Evolutionary conservation across 257 asterid species (phyloP), one percentile per base, ranked within the genome.

Genomic region (Lavandula angustifolia): DNA sequence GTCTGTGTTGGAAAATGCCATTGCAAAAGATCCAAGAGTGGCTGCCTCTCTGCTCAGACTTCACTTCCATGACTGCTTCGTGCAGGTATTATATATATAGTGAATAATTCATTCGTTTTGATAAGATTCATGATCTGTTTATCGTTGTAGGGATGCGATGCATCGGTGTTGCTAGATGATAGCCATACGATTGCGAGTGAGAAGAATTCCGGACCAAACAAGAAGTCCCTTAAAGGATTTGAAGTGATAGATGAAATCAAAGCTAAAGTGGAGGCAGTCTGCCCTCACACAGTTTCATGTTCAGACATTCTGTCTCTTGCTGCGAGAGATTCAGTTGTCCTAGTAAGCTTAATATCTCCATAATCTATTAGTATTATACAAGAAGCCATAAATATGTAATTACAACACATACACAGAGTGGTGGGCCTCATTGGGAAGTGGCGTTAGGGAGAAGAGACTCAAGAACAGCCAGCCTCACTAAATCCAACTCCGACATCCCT

Each of bases 351-450:
- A 22, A 14, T 13, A n/a, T 14, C 52, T 47, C 9, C 27, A 47
- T 13, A 47, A 47, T 5, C 42, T 5, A 7, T 37, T 37, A 33
- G n/a, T n/a, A 33, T 33, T 33, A 22, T 22, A 22, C 27, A 34
- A 34, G n/a, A n/a, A 34, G 7, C 9, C 5, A 37, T n/a, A n/a
- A n/a, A n/a, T n/a, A 37, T 6, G 42, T 9, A 37, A 1, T 37
- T 37, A 6, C 2, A 7, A 6, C 9, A 60, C 67, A 64, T 7
- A 44, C 46, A 34, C 79, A 89, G 96, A 89, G 94, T 40, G 96
- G 96, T 9, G 96, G 95, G 33, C 94, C 96, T 3, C 85, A 82
- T 41, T 89, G 96, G 94, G 95, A 86, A 65, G 96, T 91, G 55
- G 80, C 87, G 54, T 43, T 91, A 65, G 97, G 97, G 34, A 83